These are phyloP conservation scores for Ceratobasidium sp. DNA, from an alignment of 1,284 basidiomycete genomes.

Conservation along the genomic window DNA sequence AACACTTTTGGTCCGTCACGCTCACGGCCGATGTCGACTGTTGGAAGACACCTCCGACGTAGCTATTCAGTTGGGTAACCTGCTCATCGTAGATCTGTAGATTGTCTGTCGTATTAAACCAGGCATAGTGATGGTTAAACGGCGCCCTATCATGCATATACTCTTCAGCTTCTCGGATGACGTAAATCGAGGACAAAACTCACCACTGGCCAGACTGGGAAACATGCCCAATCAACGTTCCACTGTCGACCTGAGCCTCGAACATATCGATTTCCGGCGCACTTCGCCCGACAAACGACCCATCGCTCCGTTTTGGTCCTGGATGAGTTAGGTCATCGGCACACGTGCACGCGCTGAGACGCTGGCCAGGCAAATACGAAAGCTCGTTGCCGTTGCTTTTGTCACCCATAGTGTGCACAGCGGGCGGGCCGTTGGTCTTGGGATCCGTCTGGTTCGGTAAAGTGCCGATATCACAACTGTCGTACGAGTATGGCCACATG, in stretches of 20 bases:
- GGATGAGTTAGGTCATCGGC: slow-evolving; percentile 65
- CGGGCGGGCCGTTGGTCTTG: slow-evolving; percentile 42
- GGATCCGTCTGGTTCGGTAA: slow-evolving; percentile 50
- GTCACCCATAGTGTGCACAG: slow-evolving; percentile 51
- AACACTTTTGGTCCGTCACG: slow-evolving; percentile 54
- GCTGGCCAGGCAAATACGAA: slow-evolving; percentile 82
- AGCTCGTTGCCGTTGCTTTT: slow-evolving; percentile 51
- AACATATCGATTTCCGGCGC: slow-evolving; percentile 54
- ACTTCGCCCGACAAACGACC: slow-evolving; percentile 74
- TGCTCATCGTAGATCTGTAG: slow-evolving; percentile 56
- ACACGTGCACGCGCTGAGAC: slow-evolving; percentile 84
- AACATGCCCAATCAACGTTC: slow-evolving; percentile 54
- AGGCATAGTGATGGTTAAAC: slow-evolving; percentile 52
- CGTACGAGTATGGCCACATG: slow-evolving; percentile 54
- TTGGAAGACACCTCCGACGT: slow-evolving; percentile 64
- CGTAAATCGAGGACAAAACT: slow-evolving; percentile 12
- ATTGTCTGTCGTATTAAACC: slow-evolving; percentile 45
- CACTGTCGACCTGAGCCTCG: slow-evolving; percentile 47
- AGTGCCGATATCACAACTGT: slow-evolving; percentile 56
- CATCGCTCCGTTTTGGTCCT: slow-evolving; percentile 65
- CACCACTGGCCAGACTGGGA: slow-evolving; percentile 61
- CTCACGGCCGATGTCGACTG: slow-evolving; percentile 69
- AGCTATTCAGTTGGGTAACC: slow-evolving; percentile 59
- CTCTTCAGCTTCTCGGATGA: background rate
- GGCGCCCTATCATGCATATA: slow-evolving; percentile 56